Evolutionary conservation across 148 eudicot genomes (phyloP), one percentile per base, ranked within the genome.

Genomic region (Gaultheria prostrata): DNA sequence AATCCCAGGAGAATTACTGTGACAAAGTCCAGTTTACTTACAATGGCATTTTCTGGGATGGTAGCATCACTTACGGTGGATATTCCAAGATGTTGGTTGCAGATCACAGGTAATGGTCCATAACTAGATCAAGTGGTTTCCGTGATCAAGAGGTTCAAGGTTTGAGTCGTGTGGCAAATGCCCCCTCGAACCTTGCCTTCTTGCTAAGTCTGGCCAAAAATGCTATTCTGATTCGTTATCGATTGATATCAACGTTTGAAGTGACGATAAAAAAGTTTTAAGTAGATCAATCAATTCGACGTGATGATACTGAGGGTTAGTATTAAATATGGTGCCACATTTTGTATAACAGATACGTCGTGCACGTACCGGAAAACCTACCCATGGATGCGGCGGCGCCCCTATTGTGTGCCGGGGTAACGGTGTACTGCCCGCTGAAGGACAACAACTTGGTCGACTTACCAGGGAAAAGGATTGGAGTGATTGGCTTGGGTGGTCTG

Each of bases 31-130:
- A 93, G 74, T 88, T 91, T 30, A 91, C 93, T 9, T 94, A 92
- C 83, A 95, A 93, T 85, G 98, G 97, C 85, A 89, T 94, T 71
- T 94, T 93, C 82, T 97, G 98, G 98, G 99, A 97, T 82, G 99
- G 98, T 8, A 90, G 92, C 85, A 89, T 97, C 86, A 97, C 99
- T 35, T 92, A 93, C 63, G 99, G 99, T 1, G 99, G 99, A 77
- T 97, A 97, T 87, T 97, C 99, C 67, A 88, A 90, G 53, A 92
- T 94, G 93, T 57, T 97, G 1, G 98, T 97, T 21, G 91, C 97
- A 1, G 98, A 97, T 89, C 94, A 97, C 53, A 89, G 98, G 98
- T 96, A 87, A 54, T 1, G 15, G 48, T 80, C 2, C 35, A 1
- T 4, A n/a, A n/a, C 7, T 17, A n/a, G 1, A 56, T n/a, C n/a